Evolutionary conservation across 2,329 filamentous ascomycete species (phyloP).

Genomic region (Aspergillus oerlinghausenensis): DNA sequence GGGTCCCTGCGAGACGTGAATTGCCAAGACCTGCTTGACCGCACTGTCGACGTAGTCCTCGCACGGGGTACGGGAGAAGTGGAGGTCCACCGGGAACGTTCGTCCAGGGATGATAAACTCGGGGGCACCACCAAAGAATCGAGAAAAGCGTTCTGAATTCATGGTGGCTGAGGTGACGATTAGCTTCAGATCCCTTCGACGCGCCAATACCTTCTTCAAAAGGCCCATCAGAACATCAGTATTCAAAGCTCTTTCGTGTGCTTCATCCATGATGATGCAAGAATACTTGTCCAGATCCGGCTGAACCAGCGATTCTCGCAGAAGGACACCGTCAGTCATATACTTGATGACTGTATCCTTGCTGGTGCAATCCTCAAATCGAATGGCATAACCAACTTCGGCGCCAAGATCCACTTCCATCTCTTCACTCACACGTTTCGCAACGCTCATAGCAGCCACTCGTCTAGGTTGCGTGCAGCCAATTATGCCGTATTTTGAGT

Average conservation of each 20-base stretch:
- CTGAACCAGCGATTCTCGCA: slow-evolving; percentile 89
- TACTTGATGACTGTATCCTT: slow-evolving; percentile 96
- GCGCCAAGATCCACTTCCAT: slow-evolving; percentile 91
- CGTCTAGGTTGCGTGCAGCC: slow-evolving; percentile 93
- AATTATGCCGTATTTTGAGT: slow-evolving; percentile 81
- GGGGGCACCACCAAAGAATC: slow-evolving; percentile 92
- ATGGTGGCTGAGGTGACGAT: slow-evolving; percentile 98
- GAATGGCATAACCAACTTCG: slow-evolving; percentile 91
- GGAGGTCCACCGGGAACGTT: slow-evolving; percentile 94
- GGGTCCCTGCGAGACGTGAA: slow-evolving; percentile 88
- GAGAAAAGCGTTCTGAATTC: slow-evolving; percentile 93
- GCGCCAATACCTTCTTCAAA: slow-evolving; percentile 92
- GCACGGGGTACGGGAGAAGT: slow-evolving; percentile 90
- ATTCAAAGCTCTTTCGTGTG: slow-evolving; percentile 92
- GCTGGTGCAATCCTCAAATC: slow-evolving; percentile 97
- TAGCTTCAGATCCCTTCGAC: slow-evolving; percentile 84
- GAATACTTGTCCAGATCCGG: slow-evolving; percentile 92
- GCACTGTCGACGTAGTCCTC: slow-evolving; percentile 98
- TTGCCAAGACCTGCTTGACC: slow-evolving; percentile 90
- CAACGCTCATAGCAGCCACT: slow-evolving; percentile 98
- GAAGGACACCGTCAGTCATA: slow-evolving; percentile 94
- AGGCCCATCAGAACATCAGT: slow-evolving; percentile 96
- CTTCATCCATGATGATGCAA: slow-evolving; percentile 99
- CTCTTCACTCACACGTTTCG: slow-evolving; percentile 95
- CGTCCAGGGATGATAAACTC: slow-evolving; percentile 95